Evolutionary conservation across 768 basidiomycete genomes (phyloP).

Genomic region (Mycena vitilis): DNA sequence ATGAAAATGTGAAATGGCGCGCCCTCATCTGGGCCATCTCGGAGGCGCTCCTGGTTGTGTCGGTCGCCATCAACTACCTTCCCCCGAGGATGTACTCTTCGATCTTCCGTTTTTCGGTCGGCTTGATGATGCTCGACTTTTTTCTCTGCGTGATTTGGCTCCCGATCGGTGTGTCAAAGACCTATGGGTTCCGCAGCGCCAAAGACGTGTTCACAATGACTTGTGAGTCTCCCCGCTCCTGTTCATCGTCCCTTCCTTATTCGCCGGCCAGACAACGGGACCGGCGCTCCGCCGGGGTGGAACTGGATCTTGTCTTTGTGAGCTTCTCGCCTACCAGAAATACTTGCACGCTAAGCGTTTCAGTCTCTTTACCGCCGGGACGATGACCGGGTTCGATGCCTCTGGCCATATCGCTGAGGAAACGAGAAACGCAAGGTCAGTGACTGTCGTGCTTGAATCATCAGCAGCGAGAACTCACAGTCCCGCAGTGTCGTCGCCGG

Average conservation of each 20-base stretch:
- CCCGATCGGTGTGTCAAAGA: constrained; percentile 88
- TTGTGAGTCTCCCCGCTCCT: constrained; percentile 58
- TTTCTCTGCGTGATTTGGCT: constrained; percentile 92
- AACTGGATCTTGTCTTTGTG: constrained; percentile 93
- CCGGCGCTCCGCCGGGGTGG: constrained; percentile 88
- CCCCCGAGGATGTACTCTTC: constrained; percentile 80
- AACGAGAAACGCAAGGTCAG: constrained; percentile 81
- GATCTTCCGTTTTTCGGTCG: constrained; percentile 82
- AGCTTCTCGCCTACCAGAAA: constrained; percentile 16
- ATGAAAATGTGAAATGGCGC: constrained; percentile 85
- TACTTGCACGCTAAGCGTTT: neutral
- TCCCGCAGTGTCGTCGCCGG: constrained; percentile 74
- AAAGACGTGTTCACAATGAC: constrained; percentile 87
- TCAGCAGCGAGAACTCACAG: neutral
- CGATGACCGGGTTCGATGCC: constrained; percentile 92
- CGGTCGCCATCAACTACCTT: constrained; percentile 87
- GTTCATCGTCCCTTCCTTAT: neutral
- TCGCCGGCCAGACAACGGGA: constrained; percentile 78
- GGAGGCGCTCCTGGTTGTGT: constrained; percentile 74
- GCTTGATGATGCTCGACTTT: constrained; percentile 86
- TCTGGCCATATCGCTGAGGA: constrained; percentile 91
- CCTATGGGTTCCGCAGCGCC: constrained; percentile 89
- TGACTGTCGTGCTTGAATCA: neutral
- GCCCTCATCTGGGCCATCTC: constrained; percentile 87
- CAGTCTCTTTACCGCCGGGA: constrained; percentile 89